A percentile compares a stretch with the other conserved stretches of the same genome.
These are phyloP conservation scores for Psilocybe azurescens DNA, from an alignment of 768 basidiomycete species.

Conservation along the genomic window DNA sequence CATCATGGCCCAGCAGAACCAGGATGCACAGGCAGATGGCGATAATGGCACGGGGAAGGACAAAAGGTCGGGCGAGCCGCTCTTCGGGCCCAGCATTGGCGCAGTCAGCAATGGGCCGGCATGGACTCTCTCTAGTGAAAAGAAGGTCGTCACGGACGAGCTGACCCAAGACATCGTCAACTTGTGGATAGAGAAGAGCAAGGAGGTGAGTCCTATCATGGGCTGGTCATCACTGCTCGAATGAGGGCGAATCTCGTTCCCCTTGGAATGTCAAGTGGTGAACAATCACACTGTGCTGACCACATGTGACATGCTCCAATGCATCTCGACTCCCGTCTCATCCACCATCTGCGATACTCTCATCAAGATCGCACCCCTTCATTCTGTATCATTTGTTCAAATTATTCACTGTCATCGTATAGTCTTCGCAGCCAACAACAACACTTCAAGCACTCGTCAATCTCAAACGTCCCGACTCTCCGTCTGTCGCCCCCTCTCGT, in stretches of 20 bases:
- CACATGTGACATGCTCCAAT: neutral
- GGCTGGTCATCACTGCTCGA: neutral
- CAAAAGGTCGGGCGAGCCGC: constrained; percentile 74
- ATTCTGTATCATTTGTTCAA: neutral
- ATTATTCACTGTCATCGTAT: constrained; percentile 5
- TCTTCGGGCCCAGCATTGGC: constrained; percentile 94
- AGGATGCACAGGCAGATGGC: constrained; percentile 28
- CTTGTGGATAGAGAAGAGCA: constrained; percentile 85
- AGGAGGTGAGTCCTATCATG: constrained; percentile 63
- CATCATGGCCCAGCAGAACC: constrained; percentile 40
- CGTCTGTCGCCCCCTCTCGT: constrained; percentile 67
- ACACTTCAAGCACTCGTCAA: constrained; percentile 95
- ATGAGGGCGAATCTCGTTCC: neutral
- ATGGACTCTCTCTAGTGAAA: constrained; percentile 73
- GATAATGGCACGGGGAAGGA: constrained; percentile 28
- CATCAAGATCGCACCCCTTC: too few species aligned
- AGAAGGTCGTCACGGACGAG: constrained; percentile 66
- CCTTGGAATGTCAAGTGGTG: neutral
- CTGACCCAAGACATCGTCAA: constrained; percentile 84
- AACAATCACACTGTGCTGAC: too few species aligned
- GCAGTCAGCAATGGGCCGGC: constrained; percentile 68
- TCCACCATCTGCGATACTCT: neutral
- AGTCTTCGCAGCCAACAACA: constrained; percentile 86
- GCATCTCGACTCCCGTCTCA: neutral
- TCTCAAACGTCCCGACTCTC: constrained; percentile 89